Base-by-base conservation (phyloP, 2,329 filamentous ascomycete species). In the Apiospora hydei region DNA sequence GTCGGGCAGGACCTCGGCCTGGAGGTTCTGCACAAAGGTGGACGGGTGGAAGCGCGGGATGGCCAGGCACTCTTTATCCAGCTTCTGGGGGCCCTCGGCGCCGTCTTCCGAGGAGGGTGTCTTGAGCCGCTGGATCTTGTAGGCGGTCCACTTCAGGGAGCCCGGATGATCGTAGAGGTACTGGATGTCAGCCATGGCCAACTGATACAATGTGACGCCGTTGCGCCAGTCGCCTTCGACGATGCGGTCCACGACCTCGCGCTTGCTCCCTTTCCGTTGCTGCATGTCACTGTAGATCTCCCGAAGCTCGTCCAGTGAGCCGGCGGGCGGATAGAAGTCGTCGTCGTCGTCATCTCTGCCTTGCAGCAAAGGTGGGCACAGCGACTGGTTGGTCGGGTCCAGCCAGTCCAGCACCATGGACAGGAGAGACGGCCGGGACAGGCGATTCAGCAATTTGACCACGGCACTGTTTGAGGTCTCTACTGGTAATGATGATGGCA, bases 381-480 rank as follows among this genome's bases (percentile, higher is more conserved):
- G 84, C 5, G 87, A 82, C 53, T 90, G 84, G 74, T 93, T 91
- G 74, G 87, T 85, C 68, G 92, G 89, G 72, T 92, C 89, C 3
- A 97, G 89, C 94, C 94, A 97, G 83, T 92, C 88, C 30, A 95
- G 86, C 0, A 89, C 92, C 11, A 97, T 87, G 0, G 90, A 89
- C 38, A 96, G 83, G 30, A 97, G 88, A 0, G 93, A 90, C 67
- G 91, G 84, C 69, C 94, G 91, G 1, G 93, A 92, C 24, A 97
- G 87, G 71, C 91, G 91, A 73, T 85, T 88, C 68, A 97, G 86
- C 53, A 88, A 86, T 80, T 93, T 94, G 75, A 88, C 81, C 68
- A 94, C 88, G 43, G 90, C 85, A 66, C 88, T 84, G 78, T 92
- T 92, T 72, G 88, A 85, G 11, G 92, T 85, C 72, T 91, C 88